These are phyloP conservation scores for Hibiscus mutabilis DNA, from an alignment of 345 rosid species.

Conservation along the genomic window DNA sequence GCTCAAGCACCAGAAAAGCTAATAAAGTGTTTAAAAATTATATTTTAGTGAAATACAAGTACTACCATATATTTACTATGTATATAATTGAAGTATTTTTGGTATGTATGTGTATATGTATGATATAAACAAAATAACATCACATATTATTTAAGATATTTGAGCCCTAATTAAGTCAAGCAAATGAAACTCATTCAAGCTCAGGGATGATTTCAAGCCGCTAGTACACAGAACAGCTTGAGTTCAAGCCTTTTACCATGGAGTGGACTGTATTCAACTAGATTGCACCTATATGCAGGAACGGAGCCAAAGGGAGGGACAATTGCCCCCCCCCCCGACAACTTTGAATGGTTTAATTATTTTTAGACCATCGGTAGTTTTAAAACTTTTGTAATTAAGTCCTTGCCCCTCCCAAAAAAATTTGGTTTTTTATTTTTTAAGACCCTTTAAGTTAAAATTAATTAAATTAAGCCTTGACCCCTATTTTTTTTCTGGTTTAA, in stretches of 20 bases:
- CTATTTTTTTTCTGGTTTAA: too few species aligned
- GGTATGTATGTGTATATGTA: not conserved
- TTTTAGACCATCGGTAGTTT: too few species aligned
- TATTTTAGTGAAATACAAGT: not conserved
- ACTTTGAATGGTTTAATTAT: too few species aligned
- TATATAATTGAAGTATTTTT: not conserved
- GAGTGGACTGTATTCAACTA: not conserved
- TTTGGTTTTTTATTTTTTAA: too few species aligned
- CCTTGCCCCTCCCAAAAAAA: too few species aligned
- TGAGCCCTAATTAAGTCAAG: not conserved
- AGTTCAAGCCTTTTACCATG: not conserved
- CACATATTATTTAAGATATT: not conserved
- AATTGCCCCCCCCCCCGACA: too few species aligned
- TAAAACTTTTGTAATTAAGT: too few species aligned
- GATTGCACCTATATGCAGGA: not conserved
- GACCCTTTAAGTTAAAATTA: too few species aligned
- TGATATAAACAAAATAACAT: not conserved
- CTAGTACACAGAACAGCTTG: not conserved
- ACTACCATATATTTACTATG: not conserved
- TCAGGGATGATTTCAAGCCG: not conserved
- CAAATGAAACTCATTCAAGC: not conserved
- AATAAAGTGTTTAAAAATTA: not conserved
- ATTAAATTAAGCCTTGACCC: too few species aligned
- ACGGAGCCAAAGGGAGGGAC: too few species aligned
- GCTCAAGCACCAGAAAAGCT: not conserved